These are phyloP conservation scores for Epithele typhae DNA, from an alignment of 768 basidiomycete species.

Conservation along the genomic window DNA sequence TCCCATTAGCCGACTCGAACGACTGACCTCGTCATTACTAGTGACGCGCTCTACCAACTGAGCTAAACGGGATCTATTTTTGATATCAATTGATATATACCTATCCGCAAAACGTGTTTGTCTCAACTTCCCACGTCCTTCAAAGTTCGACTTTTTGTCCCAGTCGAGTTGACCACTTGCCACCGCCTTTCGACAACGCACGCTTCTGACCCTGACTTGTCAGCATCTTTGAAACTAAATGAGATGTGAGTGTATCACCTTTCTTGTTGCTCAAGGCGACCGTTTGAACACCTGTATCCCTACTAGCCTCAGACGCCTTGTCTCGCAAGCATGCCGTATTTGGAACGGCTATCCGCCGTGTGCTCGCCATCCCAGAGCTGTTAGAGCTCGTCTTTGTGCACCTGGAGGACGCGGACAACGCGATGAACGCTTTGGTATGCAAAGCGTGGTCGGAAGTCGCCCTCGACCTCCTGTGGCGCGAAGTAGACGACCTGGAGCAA, in stretches of 20 bases:
- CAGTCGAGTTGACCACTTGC: too few relatives aligned
- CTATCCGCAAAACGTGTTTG: neutral
- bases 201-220: too few relatives aligned
- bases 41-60: conserved; percentile 62
- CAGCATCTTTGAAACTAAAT: too few relatives aligned
- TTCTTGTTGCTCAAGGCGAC: too few relatives aligned
- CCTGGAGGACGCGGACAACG: conserved; percentile 38
- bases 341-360: conserved; percentile 28
- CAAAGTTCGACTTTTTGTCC: too few relatives aligned
- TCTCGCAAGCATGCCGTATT: conserved; percentile 1
- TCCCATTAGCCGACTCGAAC: conserved; percentile 46
- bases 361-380: conserved; percentile 54
- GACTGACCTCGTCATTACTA: conserved; percentile 64
- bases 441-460: conserved; percentile 56
- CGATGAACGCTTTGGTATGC: conserved; percentile 48
- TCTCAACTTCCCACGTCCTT: too few relatives aligned
- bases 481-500: conserved; percentile 40
- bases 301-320: too few relatives aligned
- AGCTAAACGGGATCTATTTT: conserved; percentile 27
- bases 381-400: conserved; percentile 51
- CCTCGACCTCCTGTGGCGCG: conserved; percentile 54
- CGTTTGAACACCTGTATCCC: too few relatives aligned
- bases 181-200: too few relatives aligned
- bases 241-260: too few relatives aligned
- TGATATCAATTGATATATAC: neutral